phyloP scores from a whole-genome alignment of 2,329 filamentous ascomycete species.

The Fusarium sp. region DNA sequence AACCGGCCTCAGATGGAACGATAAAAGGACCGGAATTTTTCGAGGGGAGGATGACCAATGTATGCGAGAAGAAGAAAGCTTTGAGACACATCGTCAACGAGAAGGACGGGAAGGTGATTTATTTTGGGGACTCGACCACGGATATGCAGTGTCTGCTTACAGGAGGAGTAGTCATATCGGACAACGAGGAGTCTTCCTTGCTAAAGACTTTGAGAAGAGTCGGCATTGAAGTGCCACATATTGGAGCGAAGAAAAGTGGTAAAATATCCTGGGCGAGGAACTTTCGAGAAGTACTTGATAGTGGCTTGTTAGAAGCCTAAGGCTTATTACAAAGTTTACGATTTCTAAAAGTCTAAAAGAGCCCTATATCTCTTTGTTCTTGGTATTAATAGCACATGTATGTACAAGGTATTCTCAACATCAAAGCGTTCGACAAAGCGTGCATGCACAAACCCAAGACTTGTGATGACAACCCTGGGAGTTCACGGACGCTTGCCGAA shows the following conservation, averaged over 20 bases:
- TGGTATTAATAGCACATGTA: background rate
- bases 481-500: background rate
- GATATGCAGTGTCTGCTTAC: constrained; percentile 63
- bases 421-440: background rate
- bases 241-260: constrained; percentile 32
- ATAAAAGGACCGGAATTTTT: constrained; percentile 53
- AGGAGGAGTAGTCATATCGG: constrained; percentile 58
- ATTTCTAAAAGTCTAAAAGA: background rate
- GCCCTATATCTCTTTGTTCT: background rate
- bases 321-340: background rate
- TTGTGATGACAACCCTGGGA: background rate
- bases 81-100: constrained; percentile 45
- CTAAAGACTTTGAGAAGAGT: constrained; percentile 51
- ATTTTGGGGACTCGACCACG: constrained; percentile 67
- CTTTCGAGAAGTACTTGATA: constrained; percentile 54
- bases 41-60: constrained; percentile 47
- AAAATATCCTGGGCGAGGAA: constrained; percentile 54
- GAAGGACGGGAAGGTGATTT: constrained; percentile 49
- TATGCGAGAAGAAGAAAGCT: constrained; percentile 57
- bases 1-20: constrained; percentile 49
- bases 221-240: constrained; percentile 51
- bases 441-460: background rate
- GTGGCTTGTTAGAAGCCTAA: constrained; percentile 36
- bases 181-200: constrained; percentile 47
- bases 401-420: background rate